phyloP scores from a whole-genome alignment of 148 eudicot species.

The Simmondsia chinensis region DNA sequence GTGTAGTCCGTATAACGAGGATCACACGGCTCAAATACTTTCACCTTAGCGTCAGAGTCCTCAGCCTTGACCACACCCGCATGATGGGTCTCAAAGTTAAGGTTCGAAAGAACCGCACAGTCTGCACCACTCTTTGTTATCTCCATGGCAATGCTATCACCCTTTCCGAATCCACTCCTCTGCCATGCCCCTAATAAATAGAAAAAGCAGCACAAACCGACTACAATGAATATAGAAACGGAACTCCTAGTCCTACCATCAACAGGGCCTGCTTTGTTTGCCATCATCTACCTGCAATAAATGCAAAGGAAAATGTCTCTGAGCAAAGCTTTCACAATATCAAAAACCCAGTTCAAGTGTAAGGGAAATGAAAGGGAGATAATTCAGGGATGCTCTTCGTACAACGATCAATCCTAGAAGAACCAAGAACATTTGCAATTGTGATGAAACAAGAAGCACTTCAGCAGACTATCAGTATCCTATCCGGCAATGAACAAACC shows the following conservation, averaged over 20 bases:
- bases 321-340: too few species aligned
- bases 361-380: too few species aligned
- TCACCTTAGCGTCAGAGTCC: slow-evolving; percentile 29
- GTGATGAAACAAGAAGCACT: too few species aligned
- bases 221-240: slow-evolving; percentile 35
- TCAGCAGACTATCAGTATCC: too few species aligned
- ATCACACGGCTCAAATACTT: slow-evolving; percentile 46
- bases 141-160: slow-evolving; percentile 52
- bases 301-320: too few species aligned
- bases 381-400: too few species aligned
- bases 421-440: too few species aligned
- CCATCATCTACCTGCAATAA: slow-evolving; percentile 15
- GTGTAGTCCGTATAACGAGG: slow-evolving; percentile 74
- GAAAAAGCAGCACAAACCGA: slow-evolving; percentile 50
- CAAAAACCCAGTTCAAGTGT: too few species aligned
- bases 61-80: slow-evolving; percentile 31
- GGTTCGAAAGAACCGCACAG: slow-evolving; percentile 35
- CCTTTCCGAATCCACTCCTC: slow-evolving; percentile 58
- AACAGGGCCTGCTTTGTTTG: slow-evolving; percentile 18
- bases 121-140: slow-evolving; percentile 33
- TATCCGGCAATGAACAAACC: too few species aligned
- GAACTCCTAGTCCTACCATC: slow-evolving; percentile 37
- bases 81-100: slow-evolving; percentile 49
- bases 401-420: too few species aligned
- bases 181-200: slow-evolving; percentile 61